phyloP scores from a whole-genome alignment of 2,329 filamentous ascomycete species.

The Westerdykella ornata region DNA sequence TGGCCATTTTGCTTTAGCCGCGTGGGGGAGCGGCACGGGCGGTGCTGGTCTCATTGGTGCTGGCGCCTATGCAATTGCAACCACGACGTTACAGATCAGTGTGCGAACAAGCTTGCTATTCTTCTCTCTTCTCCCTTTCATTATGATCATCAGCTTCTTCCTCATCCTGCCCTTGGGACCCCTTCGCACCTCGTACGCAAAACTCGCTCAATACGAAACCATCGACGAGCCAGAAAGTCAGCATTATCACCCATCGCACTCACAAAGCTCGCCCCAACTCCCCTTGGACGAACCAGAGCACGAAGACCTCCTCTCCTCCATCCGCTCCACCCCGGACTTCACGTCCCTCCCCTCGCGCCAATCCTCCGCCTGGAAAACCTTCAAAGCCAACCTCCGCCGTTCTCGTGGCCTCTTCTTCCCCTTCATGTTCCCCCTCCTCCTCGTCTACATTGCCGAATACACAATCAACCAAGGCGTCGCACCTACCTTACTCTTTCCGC shows the following conservation, averaged over 20 bases:
- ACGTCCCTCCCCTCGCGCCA: slow-evolving; percentile 10
- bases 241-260: no score
- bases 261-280: no score
- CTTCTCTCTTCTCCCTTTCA: slow-evolving; percentile 68
- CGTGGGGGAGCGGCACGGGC: slow-evolving; percentile 89
- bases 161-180: slow-evolving; percentile 64
- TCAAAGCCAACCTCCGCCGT: slow-evolving; percentile 55
- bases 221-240: background rate
- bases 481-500: slow-evolving; percentile 81
- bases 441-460: slow-evolving; percentile 95
- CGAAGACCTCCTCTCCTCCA: slow-evolving; percentile 23
- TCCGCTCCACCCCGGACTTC: slow-evolving; percentile 27
- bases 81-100: slow-evolving; percentile 68
- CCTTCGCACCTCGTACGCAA: slow-evolving; percentile 45
- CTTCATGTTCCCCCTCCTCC: slow-evolving; percentile 79
- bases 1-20: slow-evolving; percentile 74
- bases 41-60: slow-evolving; percentile 82
- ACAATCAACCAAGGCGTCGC: slow-evolving; percentile 94
- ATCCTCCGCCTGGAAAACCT: slow-evolving; percentile 20
- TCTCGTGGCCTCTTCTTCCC: slow-evolving; percentile 64
- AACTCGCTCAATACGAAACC: slow-evolving; percentile 19
- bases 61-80: slow-evolving; percentile 79
- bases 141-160: slow-evolving; percentile 88
- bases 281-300: slow-evolving; percentile 10
- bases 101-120: slow-evolving; percentile 68